These are phyloP conservation scores for Usnea hakonensis DNA, from an alignment of 495 filamentous ascomycete genomes.

Conservation along the genomic window DNA sequence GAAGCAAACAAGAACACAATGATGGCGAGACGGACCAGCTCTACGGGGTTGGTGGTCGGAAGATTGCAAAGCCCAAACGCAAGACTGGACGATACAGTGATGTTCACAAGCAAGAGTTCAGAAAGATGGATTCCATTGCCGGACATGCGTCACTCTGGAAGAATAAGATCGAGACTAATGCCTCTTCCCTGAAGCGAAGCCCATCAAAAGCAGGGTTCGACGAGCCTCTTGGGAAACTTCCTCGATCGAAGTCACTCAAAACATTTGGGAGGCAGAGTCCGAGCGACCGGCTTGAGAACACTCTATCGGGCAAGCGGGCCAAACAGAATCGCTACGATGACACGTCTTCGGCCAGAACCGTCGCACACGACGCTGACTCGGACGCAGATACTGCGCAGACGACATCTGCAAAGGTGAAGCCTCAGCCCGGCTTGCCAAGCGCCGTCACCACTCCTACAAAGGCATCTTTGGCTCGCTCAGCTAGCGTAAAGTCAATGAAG, in stretches of 20 bases:
- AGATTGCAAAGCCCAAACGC: conserved; percentile 70
- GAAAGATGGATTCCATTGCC: conserved; percentile 93
- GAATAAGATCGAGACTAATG: conserved; percentile 48
- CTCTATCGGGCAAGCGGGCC: conserved; percentile 52
- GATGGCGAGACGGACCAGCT: conserved; percentile 31
- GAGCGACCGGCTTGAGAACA: conserved; percentile 27
- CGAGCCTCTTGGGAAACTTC: conserved; percentile 4
- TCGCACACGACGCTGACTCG: conserved; percentile 42
- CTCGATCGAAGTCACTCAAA: conserved; percentile 30
- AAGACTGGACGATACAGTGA: conserved; percentile 71
- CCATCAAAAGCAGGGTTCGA: conserved; percentile 19
- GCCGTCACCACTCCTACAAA: conserved; percentile 72
- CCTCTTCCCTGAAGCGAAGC: conserved; percentile 58
- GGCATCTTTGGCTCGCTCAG: conserved; percentile 60
- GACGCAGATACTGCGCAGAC: conserved; percentile 34
- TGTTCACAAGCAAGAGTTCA: conserved; percentile 78
- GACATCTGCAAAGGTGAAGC: conserved; percentile 35
- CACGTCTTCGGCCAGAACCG: conserved; percentile 45
- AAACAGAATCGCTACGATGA: conserved; percentile 55
- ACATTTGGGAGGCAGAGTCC: conserved; percentile 21
- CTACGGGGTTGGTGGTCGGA: conserved; percentile 45
- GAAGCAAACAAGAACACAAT: conserved; percentile 36
- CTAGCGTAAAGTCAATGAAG: conserved; percentile 50
- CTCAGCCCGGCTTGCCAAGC: conserved; percentile 31
- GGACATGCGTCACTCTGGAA: conserved; percentile 75